phyloP scores from a whole-genome alignment of 1,284 basidiomycete genomes.

The Ceratobasidium papillatum region DNA sequence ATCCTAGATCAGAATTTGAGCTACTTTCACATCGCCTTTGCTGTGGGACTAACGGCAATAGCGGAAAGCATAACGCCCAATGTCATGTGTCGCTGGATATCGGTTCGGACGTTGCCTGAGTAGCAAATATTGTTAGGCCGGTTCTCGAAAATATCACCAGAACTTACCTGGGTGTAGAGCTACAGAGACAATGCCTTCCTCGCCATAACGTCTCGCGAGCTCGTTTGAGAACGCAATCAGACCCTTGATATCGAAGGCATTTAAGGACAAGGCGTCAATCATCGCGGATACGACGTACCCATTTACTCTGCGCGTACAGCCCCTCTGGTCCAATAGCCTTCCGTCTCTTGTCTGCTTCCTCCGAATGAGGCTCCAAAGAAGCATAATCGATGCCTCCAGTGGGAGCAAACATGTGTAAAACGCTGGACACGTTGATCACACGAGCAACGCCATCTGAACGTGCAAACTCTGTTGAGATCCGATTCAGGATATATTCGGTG shows the following conservation, averaged over 20 bases:
- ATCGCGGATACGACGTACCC: neutral
- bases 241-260: constrained; percentile 14
- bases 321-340: neutral
- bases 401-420: constrained; percentile 17
- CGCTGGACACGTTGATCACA: constrained; percentile 29
- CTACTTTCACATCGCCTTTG: neutral
- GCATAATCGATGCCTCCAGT: constrained; percentile 19
- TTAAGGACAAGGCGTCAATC: neutral
- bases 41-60: constrained; percentile 1
- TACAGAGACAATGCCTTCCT: constrained; percentile 43
- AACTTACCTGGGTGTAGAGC: constrained; percentile 42
- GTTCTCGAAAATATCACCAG: neutral
- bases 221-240: constrained; percentile 43
- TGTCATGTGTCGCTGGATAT: constrained; percentile 8
- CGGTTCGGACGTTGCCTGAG: constrained; percentile 29
- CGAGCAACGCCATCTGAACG: constrained; percentile 14
- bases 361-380: constrained; percentile 4
- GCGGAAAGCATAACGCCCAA: neutral
- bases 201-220: constrained; percentile 42
- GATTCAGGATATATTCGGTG: neutral
- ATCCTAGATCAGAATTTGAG: constrained; percentile 2
- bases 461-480: neutral
- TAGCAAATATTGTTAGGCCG: neutral
- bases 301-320: constrained; percentile 36
- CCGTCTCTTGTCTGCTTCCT: constrained; percentile 6